Base-by-base conservation (phyloP, 495 filamentous ascomycete species). In the Evernia prunastri region DNA sequence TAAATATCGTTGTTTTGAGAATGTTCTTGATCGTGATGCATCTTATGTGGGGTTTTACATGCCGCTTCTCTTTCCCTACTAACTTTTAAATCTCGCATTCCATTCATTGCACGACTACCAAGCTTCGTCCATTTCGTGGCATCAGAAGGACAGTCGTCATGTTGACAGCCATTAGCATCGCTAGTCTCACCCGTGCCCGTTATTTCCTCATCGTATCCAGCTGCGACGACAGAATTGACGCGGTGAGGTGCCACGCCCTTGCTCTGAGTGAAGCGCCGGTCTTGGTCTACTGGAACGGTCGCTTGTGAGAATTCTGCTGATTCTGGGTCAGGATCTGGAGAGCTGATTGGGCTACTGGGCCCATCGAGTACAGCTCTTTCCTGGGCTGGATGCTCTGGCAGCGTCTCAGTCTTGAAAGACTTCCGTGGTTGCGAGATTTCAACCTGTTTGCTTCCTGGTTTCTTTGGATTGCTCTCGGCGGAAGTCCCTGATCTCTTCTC, bases 401-500 rank as follows among this genome's bases (percentile, higher is more conserved):
- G 49, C 10, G 15, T 23, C 27, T 43, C 47, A 42, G 37, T 25
- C 47, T 56, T 37, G 10, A 43, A 29, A 17, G 37, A 11, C 27
- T 29, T 27, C 39, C 4, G 13, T 40, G 42, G 31, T 18, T 23
- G 23, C 47, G 12, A 33, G 35, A 36, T 31, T 35, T 31, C 35
- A 20, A 23, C 8, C n/a, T 33, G 2, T 43, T 7, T 43, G 25
- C 20, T 45, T 29, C 18, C 13, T 33, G n/a, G 4, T 0, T 35
- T 43, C 25, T 25, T 23, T 15, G 23, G 49, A 31, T 51, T 45
- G 60, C 47, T n/a, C 37, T 33, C 33, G 20, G 51, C 49, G 56
- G 60, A 49, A n/a, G 31, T 29, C 57, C 37, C 35, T 54, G 20
- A 27, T 15, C 53, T 23, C 23, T 59, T 29, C 25, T 37, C 67